Percentiles rank a stretch among this genome's conserved stretches.
Evolutionary conservation across 306 rosid species (phyloP).

Genomic region (Carpinus viminea): DNA sequence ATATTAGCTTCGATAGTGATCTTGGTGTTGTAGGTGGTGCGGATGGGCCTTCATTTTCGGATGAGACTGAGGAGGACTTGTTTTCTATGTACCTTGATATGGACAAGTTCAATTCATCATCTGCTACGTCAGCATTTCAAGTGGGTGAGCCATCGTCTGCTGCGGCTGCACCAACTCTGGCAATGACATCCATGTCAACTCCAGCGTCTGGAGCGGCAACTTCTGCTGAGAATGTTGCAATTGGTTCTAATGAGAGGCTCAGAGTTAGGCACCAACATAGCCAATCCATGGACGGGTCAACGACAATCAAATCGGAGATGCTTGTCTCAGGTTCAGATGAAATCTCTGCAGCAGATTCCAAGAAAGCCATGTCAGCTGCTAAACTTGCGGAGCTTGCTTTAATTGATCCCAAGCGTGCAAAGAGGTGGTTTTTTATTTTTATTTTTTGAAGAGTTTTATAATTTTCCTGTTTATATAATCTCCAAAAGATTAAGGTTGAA

Average conservation of each 20-base stretch:
- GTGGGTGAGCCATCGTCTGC: conserved; percentile 63
- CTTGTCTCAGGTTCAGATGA: conserved; percentile 80
- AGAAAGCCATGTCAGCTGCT: conserved; percentile 82
- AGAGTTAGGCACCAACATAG: conserved; percentile 95
- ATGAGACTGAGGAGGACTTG: conserved; percentile 92
- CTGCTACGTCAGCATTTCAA: conserved; percentile 70
- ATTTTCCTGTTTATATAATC: neutral
- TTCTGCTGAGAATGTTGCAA: conserved; percentile 43
- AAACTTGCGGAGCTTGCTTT: conserved; percentile 92
- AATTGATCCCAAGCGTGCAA: conserved; percentile 94
- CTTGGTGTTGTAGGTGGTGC: conserved; percentile 90
- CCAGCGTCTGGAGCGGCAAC: conserved; percentile 39
- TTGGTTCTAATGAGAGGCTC: conserved; percentile 61
- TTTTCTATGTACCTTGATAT: conserved; percentile 90
- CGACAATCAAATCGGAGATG: conserved; percentile 77
- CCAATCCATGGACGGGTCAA: conserved; percentile 96
- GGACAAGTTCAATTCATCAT: conserved; percentile 89
- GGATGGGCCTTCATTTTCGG: conserved; percentile 89
- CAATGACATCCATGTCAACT: neutral
- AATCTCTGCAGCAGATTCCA: conserved; percentile 61
- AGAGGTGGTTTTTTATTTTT: conserved; percentile 49
- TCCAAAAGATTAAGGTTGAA: neutral
- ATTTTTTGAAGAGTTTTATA: conserved; percentile 4
- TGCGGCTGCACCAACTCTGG: conserved; percentile 20
- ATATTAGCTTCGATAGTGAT: conserved; percentile 90